Base-by-base conservation (phyloP, 345 rosid genomes). In the Excoecaria agallocha region DNA sequence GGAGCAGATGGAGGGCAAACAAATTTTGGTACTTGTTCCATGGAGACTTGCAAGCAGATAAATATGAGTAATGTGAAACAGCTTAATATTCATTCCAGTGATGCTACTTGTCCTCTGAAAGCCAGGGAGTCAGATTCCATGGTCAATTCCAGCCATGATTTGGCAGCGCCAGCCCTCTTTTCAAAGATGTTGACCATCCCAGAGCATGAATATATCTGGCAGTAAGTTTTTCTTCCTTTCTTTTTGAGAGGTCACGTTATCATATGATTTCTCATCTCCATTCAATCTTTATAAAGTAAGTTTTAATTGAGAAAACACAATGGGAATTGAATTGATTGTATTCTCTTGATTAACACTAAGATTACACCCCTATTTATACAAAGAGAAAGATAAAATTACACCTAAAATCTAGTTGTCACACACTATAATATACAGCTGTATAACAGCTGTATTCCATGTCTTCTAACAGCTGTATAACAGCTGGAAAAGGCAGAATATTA, bases 171-270 rank as follows among this genome's bases (percentile, higher is more conserved):
- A 4, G 71, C 86, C 66, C 72, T 65, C 69, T 66, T 82, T 74
- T 45, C 55, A 54, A 84, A 77, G 80, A 81, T 77, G 77, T 81
- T 87, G 55, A 86, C 87, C 74, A 84, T 96, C 65, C 98, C 99
- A 38, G 95, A 89, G 80, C 90, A 85, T 84, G 90, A 90, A 49
- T 87, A 70, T 78, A 82, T 91, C 63, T 96, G 99, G 99, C 96
- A 85, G 99, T 96, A 92, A 38, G 99, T 66, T 82, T 78, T 78
- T 68, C 69, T 60, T 48, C 69, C 72, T 60, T 74, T 68, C 39
- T 76, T 3, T 58, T 10, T 16, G 2, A 13, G 19, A 64, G 45
- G 57, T 70, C 76, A 22, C 35, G 9, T 48, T 51, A 73, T 56
- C 41, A 58, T 63, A 16, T 19, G 13, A 38, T 56, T 38, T 64